Evolutionary conservation across 768 basidiomycete species (phyloP), one percentile per base, ranked within the genome.

Genomic region (Cystobasidiopsis lactophilus): DNA sequence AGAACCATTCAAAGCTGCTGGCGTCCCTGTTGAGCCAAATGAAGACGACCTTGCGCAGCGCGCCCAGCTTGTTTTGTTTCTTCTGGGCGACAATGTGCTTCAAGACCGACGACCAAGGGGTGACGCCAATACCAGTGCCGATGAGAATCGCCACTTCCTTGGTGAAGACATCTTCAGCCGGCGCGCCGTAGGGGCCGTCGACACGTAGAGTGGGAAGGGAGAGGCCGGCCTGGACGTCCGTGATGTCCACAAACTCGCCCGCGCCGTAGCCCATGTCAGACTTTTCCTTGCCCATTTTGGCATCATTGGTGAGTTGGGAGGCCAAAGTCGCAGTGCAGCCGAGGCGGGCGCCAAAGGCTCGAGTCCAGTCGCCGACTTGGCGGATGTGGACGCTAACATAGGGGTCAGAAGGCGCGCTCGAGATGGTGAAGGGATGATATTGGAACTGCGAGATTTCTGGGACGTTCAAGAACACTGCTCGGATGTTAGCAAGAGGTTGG

Each of bases 1-100:
- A 84, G 75, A 95, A 91, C 88, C 88, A 93, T 60, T 85, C 86
- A 62, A 93, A 86, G n/a, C 82, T 83, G n/a, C 84, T 84, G n/a
- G 82, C 77, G 59, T 88, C 83, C 64, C 83, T 52, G 18, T 57
- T 57, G 38, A 53, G 19, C 88, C 86, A 91, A 70, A 91, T 83
- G 68, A 91, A 89, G 61, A 91, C 85, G 53, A 93, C 89, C 40
- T 82, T 77, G 50, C 80, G 78, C 52, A 95, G 77, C 29, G 78
- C 75, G 30, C 83, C 82, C 33, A 89, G 70, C 54, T 75, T n/a
- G n/a, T n/a, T 73, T 39, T 80, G 79, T 52, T 73, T 74, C 69
- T 77, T 78, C 67, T 89, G 85, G 60, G 77, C 76, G 70, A 86
- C 89, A 56, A 95, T 84, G 64, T 93, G 82, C 69, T 88, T 89